Conservation (phyloP, 768 basidiomycete species). For the Calocybe indica region DNA sequence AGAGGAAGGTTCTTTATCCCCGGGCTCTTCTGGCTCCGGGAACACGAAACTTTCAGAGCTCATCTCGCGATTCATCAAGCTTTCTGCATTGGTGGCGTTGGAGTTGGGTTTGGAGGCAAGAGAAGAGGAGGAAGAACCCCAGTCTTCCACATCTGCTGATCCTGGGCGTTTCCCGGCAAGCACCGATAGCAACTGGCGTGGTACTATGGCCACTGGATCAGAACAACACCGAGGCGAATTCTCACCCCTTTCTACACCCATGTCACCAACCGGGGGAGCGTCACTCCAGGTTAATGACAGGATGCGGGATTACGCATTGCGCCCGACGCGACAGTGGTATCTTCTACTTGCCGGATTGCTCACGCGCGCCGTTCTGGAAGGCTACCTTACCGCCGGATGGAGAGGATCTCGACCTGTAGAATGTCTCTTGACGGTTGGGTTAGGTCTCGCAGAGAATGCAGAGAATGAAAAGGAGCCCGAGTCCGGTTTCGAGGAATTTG, state of each 20-base stretch:
- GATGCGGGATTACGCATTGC: conserved; percentile 44
- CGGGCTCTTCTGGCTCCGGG: conserved; percentile 33
- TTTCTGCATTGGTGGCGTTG: conserved; percentile 73
- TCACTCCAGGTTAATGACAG: conserved; percentile 17
- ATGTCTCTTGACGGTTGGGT: conserved; percentile 67
- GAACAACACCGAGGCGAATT: conserved; percentile 1
- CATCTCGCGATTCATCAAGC: conserved; percentile 64
- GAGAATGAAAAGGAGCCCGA: conserved; percentile 25
- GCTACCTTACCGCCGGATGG: conserved; percentile 82
- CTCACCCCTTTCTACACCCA: conserved; percentile 8
- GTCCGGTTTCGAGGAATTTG: conserved; percentile 48
- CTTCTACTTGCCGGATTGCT: conserved; percentile 69
- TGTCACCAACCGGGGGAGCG: conserved; percentile 10
- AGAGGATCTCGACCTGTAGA: conserved; percentile 64
- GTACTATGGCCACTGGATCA: conserved; percentile 3
- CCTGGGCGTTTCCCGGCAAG: not conserved
- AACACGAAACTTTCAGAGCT: conserved; percentile 64
- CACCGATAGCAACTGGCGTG: conserved; percentile 10
- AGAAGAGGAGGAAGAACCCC: conserved; percentile 41
- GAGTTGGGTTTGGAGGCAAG: conserved; percentile 70
- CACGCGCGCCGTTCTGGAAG: conserved; percentile 80
- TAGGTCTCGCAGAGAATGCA: conserved; percentile 35
- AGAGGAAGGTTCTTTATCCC: conserved; percentile 12
- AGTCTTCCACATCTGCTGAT: conserved; percentile 9
- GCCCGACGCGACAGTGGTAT: conserved; percentile 79